phyloP scores from a whole-genome alignment of 176 grass and related monocot species.

The Eragrostis curvula region DNA sequence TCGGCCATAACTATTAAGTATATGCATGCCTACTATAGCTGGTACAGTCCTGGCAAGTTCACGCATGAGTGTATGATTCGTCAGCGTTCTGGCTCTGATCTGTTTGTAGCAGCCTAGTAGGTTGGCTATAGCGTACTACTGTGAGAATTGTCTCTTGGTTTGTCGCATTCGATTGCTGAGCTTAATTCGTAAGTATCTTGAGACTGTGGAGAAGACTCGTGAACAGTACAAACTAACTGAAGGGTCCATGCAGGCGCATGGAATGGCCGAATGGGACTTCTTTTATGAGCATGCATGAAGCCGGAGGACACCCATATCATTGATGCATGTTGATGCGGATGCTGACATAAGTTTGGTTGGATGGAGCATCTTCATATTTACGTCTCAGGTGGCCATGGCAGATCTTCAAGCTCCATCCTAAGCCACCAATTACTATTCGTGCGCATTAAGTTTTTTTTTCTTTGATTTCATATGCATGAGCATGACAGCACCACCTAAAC shows the following conservation, averaged over 20 bases:
- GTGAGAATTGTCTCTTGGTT: neutral
- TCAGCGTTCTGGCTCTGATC: neutral
- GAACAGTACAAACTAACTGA: neutral
- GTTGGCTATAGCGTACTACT: neutral
- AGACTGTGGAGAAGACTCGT: neutral
- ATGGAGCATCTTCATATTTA: conserved; percentile 37
- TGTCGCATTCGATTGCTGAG: conserved; percentile 15
- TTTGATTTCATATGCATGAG: too few relatives aligned
- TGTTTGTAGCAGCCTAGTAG: neutral
- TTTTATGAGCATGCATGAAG: neutral
- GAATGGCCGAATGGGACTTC: neutral
- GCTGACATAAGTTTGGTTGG: neutral
- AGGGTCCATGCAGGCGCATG: neutral
- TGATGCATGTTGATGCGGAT: neutral
- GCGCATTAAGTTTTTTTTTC: too few relatives aligned
- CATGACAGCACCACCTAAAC: too few relatives aligned
- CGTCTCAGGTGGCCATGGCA: neutral
- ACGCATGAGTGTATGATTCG: too few relatives aligned
- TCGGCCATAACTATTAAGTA: neutral
- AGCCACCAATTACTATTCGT: too few relatives aligned
- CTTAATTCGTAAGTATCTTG: conserved; percentile 20
- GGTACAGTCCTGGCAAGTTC: too few relatives aligned
- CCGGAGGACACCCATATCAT: neutral
- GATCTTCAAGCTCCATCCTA: neutral
- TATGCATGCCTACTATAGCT: neutral